Conservation (phyloP, 768 basidiomycete genomes). For the Trametes sanguinea region DNA sequence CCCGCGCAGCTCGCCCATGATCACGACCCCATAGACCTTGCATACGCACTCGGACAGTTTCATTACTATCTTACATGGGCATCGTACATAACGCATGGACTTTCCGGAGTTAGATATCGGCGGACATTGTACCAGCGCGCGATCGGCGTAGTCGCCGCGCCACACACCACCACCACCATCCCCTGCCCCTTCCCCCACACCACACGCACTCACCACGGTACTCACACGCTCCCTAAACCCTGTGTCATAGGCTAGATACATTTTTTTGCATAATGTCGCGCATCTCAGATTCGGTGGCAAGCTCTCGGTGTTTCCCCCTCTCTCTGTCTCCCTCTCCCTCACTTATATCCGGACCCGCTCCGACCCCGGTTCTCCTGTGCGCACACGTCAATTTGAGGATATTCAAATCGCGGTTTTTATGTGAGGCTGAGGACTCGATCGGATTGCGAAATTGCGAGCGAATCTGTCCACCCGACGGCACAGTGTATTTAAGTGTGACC, state of each 20-base stretch:
- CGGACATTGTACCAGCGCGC: constrained; percentile 32
- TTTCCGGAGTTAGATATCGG: constrained; percentile 27
- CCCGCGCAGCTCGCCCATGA: constrained; percentile 36
- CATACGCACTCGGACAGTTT: constrained; percentile 29
- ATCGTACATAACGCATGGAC: constrained; percentile 28
- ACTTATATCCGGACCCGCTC: too few species aligned
- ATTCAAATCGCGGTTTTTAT: too few species aligned
- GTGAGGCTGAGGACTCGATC: too few species aligned
- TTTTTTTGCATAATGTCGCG: constrained; percentile 23
- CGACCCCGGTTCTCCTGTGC: neutral
- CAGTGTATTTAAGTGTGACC: too few species aligned
- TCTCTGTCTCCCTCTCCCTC: neutral
- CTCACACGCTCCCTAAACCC: constrained; percentile 31
- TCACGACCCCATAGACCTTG: constrained; percentile 30
- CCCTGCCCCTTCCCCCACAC: too few species aligned
- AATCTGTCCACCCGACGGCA: too few species aligned
- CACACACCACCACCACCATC: neutral
- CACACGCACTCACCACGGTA: neutral
- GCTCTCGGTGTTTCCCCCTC: neutral
- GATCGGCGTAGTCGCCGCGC: constrained; percentile 16
- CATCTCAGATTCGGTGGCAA: neutral
- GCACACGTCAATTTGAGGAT: neutral
- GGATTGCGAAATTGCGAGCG: too few species aligned
- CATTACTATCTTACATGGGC: constrained; percentile 31
- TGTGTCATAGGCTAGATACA: constrained; percentile 25